Percentiles rank a stretch among this genome's conserved stretches.
Conservation (phyloP, 140 eudicot genomes). For the Bidens hawaiensis region DNA sequence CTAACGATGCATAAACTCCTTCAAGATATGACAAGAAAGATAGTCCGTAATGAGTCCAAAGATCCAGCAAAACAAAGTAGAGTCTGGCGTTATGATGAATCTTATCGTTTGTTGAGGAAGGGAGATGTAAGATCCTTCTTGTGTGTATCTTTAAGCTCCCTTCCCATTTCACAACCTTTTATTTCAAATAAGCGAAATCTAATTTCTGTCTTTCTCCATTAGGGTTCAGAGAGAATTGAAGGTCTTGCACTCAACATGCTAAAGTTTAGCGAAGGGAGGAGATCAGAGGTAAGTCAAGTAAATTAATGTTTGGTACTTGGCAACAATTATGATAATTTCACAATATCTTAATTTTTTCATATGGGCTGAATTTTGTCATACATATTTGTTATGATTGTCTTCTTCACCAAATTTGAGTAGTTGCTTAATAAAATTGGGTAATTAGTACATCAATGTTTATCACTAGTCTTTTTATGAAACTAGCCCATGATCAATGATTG, state of each 20-base stretch:
- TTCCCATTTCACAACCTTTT: background rate
- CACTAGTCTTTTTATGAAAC: background rate
- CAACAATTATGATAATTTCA: background rate
- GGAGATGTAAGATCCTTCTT: slow-evolving; percentile 3
- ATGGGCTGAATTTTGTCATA: too few species aligned
- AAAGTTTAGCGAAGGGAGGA: background rate
- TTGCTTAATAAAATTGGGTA: background rate
- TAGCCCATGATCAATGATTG: too few species aligned
- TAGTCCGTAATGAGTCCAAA: background rate
- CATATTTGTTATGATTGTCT: background rate
- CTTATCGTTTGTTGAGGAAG: background rate
- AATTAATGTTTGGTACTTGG: background rate
- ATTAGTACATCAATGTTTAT: background rate
- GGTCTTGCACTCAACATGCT: background rate
- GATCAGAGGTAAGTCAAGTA: background rate
- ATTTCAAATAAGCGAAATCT: background rate
- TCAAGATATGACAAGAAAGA: slow-evolving; percentile 12
- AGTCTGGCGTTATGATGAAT: background rate
- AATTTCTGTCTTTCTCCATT: background rate
- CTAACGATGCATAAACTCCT: slow-evolving; percentile 10
- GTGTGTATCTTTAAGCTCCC: background rate
- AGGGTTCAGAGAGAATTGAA: slow-evolving; percentile 11
- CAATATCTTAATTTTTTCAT: background rate
- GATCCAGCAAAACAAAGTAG: slow-evolving; percentile 2
- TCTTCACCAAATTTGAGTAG: background rate